These are phyloP conservation scores for Asterophora parasitica DNA, from an alignment of 768 basidiomycete genomes.

Conservation along the genomic window DNA sequence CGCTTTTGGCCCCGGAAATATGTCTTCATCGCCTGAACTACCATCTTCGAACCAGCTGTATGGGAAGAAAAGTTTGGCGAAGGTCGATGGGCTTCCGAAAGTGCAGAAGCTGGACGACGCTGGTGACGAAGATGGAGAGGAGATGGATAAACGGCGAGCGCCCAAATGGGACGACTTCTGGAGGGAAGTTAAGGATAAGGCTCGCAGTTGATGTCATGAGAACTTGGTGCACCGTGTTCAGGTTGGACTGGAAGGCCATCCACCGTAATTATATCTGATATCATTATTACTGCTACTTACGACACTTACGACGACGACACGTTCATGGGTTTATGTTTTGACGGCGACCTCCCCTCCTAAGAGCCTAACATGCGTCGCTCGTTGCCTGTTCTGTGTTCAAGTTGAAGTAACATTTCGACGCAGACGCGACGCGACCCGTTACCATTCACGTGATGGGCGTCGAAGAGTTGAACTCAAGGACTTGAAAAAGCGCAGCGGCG, in stretches of 20 bases:
- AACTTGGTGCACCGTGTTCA: not conserved
- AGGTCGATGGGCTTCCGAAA: constrained; percentile 11
- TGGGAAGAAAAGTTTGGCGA: not conserved
- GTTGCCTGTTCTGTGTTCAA: no score
- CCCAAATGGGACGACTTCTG: constrained; percentile 42
- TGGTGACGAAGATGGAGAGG: constrained; percentile 7
- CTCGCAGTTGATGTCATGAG: constrained; percentile 9
- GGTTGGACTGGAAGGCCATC: not conserved
- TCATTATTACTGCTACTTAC: constrained; percentile 8
- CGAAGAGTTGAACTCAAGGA: no score
- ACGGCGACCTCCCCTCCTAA: not conserved
- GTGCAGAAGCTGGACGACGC: constrained; percentile 13
- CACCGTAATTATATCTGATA: constrained; percentile 6
- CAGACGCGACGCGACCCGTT: no score
- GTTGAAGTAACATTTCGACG: no score
- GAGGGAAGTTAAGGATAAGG: constrained; percentile 37
- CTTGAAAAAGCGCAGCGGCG: no score
- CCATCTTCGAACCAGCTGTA: not conserved
- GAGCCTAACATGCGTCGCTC: no score
- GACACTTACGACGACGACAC: not conserved
- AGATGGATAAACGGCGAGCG: constrained; percentile 12
- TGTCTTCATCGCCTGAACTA: not conserved
- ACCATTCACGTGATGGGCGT: no score
- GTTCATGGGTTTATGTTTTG: not conserved
- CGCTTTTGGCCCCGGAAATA: constrained; percentile 29